A percentile compares a stretch with the other conserved stretches of the same genome.
Evolutionary conservation across 108 stramenopile genomes (phyloP).

Genomic region (Nitzschia sp.): DNA sequence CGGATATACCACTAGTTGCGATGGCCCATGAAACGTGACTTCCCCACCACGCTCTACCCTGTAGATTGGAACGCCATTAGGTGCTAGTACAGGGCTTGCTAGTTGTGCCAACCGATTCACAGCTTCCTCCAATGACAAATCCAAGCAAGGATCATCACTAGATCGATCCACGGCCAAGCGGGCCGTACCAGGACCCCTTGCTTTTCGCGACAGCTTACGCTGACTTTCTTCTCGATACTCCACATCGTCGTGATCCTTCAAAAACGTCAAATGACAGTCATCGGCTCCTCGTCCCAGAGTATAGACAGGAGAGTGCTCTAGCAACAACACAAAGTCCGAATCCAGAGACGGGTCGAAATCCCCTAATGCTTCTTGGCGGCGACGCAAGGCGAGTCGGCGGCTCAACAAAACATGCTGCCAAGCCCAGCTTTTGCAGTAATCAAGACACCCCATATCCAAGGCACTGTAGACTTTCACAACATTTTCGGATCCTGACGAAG

Average conservation of each 20-base stretch:
- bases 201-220: constrained; percentile 35
- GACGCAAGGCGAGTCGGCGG: constrained; percentile 45
- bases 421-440: constrained; percentile 71
- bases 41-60: constrained; percentile 97
- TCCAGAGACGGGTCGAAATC: constrained; percentile 26
- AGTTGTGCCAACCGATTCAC: constrained; percentile 23
- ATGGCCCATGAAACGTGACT: constrained; percentile 98
- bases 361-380: neutral
- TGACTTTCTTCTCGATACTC: neutral
- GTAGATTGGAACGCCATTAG: constrained; percentile 78
- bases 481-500: neutral
- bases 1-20: constrained; percentile 95
- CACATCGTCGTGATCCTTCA: neutral
- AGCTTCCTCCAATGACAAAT: constrained; percentile 17
- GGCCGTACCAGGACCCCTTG: constrained; percentile 50
- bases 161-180: constrained; percentile 50
- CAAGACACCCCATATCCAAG: constrained; percentile 30
- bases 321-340: constrained; percentile 73
- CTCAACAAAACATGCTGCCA: constrained; percentile 68
- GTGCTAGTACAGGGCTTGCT: constrained; percentile 65
- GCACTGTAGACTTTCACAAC: constrained; percentile 20
- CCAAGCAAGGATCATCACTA: neutral
- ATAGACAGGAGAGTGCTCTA: constrained; percentile 96
- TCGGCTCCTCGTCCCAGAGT: constrained; percentile 94
- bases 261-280: constrained; percentile 73